These are phyloP conservation scores for Phylloporus arenicola DNA, from an alignment of 768 basidiomycete genomes.

Conservation along the genomic window DNA sequence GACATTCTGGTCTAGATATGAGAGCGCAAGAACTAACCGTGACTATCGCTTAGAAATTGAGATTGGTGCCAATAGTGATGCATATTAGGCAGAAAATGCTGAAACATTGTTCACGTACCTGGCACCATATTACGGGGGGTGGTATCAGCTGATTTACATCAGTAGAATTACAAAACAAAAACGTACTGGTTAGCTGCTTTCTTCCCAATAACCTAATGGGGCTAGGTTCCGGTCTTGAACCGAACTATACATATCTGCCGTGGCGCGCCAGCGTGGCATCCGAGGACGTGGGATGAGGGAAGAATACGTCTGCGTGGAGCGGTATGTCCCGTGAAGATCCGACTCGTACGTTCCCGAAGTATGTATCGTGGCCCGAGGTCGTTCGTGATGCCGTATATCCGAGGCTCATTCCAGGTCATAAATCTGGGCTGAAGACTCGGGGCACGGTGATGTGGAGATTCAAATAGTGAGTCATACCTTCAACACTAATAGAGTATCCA, in stretches of 20 bases:
- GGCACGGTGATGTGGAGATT: not conserved
- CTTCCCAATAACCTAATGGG: not conserved
- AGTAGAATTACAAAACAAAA: not conserved
- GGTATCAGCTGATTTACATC: not conserved
- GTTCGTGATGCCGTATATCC: not conserved
- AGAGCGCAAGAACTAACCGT: not conserved
- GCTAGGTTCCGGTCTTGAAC: not conserved
- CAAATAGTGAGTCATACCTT: not conserved
- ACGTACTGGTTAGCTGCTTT: not conserved
- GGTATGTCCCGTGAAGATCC: not conserved
- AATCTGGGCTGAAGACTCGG: not conserved
- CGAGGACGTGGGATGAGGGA: not conserved
- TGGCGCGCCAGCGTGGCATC: not conserved
- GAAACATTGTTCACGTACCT: not conserved
- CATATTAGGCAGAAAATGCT: not conserved
- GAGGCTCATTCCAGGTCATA: not conserved
- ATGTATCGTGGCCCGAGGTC: not conserved
- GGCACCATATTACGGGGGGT: not conserved
- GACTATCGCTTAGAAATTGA: not conserved
- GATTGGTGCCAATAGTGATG: not conserved
- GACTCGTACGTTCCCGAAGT: not conserved
- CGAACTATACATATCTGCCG: not conserved
- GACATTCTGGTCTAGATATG: not conserved
- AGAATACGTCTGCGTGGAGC: not conserved
- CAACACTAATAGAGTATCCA: not conserved